phyloP scores from a whole-genome alignment of 352 stramenopile genomes.

The Pseudoperonospora humuli region DNA sequence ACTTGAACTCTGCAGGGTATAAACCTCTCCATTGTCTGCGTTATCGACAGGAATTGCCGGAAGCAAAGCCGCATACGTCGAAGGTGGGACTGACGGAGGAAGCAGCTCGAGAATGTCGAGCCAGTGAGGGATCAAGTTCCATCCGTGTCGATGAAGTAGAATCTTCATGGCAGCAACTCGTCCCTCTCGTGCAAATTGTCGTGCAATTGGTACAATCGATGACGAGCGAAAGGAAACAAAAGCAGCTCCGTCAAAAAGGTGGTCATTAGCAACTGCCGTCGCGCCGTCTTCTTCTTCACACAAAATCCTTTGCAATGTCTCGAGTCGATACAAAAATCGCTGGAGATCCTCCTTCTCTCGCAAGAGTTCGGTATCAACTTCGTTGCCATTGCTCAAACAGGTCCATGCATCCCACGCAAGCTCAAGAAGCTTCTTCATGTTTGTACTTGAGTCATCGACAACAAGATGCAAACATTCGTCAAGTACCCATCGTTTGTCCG shows the following conservation, averaged over 20 bases:
- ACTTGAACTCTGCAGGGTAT: slow-evolving; percentile 19
- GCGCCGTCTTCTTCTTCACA: slow-evolving; percentile 19
- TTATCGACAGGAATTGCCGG: slow-evolving; percentile 29
- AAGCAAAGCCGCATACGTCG: slow-evolving; percentile 36
- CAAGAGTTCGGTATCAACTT: slow-evolving; percentile 3
- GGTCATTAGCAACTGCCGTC: slow-evolving; percentile 14
- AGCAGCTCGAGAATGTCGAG: slow-evolving; percentile 41
- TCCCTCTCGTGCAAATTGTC: slow-evolving; percentile 41
- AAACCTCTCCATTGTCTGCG: slow-evolving; percentile 34
- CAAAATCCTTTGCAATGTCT: slow-evolving; percentile 36
- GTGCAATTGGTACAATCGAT: slow-evolving; percentile 31
- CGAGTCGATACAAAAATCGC: slow-evolving; percentile 37
- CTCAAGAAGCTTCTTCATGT: slow-evolving; percentile 61
- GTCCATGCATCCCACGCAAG: slow-evolving; percentile 28
- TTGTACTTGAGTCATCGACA: slow-evolving; percentile 26
- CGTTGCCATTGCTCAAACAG: slow-evolving; percentile 4
- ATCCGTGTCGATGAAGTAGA: slow-evolving; percentile 44
- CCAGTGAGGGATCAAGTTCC: slow-evolving; percentile 42
- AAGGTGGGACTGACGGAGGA: slow-evolving; percentile 29
- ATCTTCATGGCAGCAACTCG: slow-evolving; percentile 35
- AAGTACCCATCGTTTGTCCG: slow-evolving; percentile 45
- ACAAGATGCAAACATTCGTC: slow-evolving; percentile 35
- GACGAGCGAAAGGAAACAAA: slow-evolving; percentile 23
- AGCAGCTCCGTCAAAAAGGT: slow-evolving; percentile 36
- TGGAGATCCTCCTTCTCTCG: slow-evolving; percentile 21